A percentile compares a stretch with the other conserved stretches of the same genome.
These are phyloP conservation scores for Limnomonas spitsbergensis DNA, from an alignment of 139 green algal species.

Conservation along the genomic window DNA sequence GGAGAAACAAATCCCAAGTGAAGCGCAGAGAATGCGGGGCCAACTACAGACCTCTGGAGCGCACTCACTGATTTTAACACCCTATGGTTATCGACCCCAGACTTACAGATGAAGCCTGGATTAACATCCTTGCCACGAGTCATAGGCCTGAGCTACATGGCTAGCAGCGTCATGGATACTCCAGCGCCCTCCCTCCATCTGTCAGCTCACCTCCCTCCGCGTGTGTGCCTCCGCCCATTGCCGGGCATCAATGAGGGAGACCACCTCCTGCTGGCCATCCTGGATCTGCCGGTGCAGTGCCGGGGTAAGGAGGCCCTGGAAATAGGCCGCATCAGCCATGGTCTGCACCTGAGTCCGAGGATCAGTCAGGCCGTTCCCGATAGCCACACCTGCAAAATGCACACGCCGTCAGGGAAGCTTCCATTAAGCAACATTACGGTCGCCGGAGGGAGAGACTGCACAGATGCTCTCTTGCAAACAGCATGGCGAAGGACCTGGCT, in stretches of 20 bases:
- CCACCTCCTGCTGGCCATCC: conserved; percentile 16
- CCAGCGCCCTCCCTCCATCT: too few relatives aligned
- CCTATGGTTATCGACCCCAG: too few relatives aligned
- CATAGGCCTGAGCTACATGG: too few relatives aligned
- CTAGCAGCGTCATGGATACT: too few relatives aligned
- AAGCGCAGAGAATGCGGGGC: too few relatives aligned
- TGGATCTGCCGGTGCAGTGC: conserved; percentile 31
- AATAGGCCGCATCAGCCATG: conserved; percentile 47
- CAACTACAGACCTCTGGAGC: too few relatives aligned
- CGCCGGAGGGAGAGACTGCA: not conserved
- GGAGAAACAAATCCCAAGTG: too few relatives aligned
- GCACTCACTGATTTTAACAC: too few relatives aligned
- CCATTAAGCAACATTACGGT: not conserved
- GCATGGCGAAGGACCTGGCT: too few relatives aligned
- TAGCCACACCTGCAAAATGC: conserved; percentile 24
- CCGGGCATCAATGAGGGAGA: conserved; percentile 25
- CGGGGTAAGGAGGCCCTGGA: conserved; percentile 52
- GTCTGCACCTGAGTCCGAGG: conserved; percentile 51
- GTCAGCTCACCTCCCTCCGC: conserved; percentile 21
- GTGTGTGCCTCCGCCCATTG: conserved; percentile 48
- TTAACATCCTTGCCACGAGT: too few relatives aligned
- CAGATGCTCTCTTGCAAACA: too few relatives aligned
- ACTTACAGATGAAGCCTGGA: too few relatives aligned
- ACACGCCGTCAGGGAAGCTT: conserved; percentile 1
- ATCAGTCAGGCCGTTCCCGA: conserved; percentile 58